These are phyloP conservation scores for Globisporangium apiculatum DNA, from an alignment of 352 stramenopile species.

Conservation along the genomic window DNA sequence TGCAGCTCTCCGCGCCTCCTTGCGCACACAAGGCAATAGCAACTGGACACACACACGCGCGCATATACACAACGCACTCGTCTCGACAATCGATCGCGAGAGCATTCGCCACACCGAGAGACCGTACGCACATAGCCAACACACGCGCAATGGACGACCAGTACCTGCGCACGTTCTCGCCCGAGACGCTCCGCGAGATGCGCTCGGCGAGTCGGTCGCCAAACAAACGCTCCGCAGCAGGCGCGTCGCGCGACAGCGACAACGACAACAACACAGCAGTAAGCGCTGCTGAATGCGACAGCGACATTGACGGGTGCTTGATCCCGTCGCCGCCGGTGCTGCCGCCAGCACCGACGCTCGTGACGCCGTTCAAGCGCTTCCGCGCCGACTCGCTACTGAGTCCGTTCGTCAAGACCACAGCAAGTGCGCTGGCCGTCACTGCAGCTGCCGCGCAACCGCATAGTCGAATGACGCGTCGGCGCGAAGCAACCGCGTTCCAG, in stretches of 20 bases:
- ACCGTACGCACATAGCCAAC: neutral
- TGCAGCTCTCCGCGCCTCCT: no score
- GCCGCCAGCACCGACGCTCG: neutral
- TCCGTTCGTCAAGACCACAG: conserved; percentile 3
- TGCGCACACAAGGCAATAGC: no score
- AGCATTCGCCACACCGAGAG: neutral
- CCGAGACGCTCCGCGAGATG: conserved; percentile 5
- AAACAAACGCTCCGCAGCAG: conserved; percentile 8
- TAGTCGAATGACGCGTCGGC: conserved; percentile 1
- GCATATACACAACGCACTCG: no score
- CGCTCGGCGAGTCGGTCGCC: conserved; percentile 9
- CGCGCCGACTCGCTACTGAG: conserved; percentile 9
- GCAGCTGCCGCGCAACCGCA: neutral
- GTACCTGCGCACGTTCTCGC: conserved; percentile 4
- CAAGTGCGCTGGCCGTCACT: neutral
- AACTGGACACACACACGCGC: no score
- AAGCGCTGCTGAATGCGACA: no score
- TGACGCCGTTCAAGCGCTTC: conserved; percentile 13
- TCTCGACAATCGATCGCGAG: neutral
- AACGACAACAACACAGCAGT: neutral
- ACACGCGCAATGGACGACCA: conserved; percentile 4
- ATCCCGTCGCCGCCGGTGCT: neutral
- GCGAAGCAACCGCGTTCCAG: conserved; percentile 1
- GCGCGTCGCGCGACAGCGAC: neutral
- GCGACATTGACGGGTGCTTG: neutral